Conservation (phyloP, 768 basidiomycete genomes). For the Trametes cubensis region DNA sequence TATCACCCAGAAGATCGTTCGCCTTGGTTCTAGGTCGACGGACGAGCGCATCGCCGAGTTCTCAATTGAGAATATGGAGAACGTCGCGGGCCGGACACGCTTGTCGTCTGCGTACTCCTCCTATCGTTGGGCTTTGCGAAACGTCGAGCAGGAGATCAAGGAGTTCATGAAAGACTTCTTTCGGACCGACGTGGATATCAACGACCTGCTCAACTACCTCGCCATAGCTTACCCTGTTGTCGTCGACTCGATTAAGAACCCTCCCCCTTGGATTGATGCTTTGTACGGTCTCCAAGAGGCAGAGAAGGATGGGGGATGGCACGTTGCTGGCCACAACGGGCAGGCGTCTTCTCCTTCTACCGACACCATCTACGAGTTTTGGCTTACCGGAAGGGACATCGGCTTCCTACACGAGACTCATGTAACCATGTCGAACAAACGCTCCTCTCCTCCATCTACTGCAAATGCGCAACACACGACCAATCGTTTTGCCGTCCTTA, state of each 20-base stretch:
- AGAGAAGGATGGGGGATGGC: conserved; percentile 19
- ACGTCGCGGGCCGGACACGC: conserved; percentile 43
- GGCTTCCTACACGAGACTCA: conserved; percentile 42
- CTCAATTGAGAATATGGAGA: conserved; percentile 61
- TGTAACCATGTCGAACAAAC: background rate
- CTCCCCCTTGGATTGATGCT: conserved; percentile 51
- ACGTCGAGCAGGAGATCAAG: conserved; percentile 48
- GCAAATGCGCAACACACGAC: too few species aligned
- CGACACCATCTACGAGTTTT: conserved; percentile 49
- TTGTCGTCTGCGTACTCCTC: conserved; percentile 36
- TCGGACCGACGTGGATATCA: conserved; percentile 37
- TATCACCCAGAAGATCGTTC: conserved; percentile 65
- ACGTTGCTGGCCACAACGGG: conserved; percentile 6
- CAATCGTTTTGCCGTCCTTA: too few species aligned
- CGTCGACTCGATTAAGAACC: conserved; percentile 40
- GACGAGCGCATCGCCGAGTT: conserved; percentile 62
- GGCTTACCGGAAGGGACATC: conserved; percentile 51
- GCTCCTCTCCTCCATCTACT: background rate
- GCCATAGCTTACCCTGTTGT: conserved; percentile 50
- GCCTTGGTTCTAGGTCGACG: conserved; percentile 65
- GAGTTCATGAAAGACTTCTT: conserved; percentile 47
- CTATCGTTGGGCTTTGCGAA: conserved; percentile 34
- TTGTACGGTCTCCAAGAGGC: background rate
- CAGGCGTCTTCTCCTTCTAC: conserved; percentile 15
- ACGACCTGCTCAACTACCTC: conserved; percentile 47